Base-by-base conservation (phyloP, 768 basidiomycete species). In the Macrolepiota albuminosa region DNA sequence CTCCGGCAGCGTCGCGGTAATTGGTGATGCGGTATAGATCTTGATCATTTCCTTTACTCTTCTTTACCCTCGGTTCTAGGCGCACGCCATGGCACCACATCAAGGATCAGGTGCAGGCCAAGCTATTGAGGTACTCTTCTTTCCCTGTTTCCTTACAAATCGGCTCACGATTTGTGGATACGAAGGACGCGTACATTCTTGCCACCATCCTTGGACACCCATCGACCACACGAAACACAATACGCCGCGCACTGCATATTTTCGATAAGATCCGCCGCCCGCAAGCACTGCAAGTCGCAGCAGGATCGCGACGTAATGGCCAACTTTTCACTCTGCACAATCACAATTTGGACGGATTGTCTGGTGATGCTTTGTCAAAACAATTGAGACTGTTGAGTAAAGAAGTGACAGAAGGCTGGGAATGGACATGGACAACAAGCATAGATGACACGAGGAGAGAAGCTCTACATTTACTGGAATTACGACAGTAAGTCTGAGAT, bases 31-130 rank as follows among this genome's bases (percentile, higher is more conserved):
- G 4, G 87, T 72, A 75, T 73, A 66, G 36, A 51, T 4, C 37
- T 18, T 43, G 33, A 42, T 2, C 6, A 39, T 49, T 45, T n/a
- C 14, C 9, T 9, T 42, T 43, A 4, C 5, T 18, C 36, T 21
- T 31, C 52, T 56, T 18, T 55, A 26, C 4, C 49, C 13, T n/a
- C 13, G 21, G 8, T 34, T 9, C 14, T 47, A 78, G 79, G 81
- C 82, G 8, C 83, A 84, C 64, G 82, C 81, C 0, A 81, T 80
- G 76, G 68, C 72, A 4, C 82, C 84, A 11, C 79, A 81, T 70
- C 79, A 82, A 70, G 84, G 83, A 33, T 79, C 83, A 9, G 83
- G 83, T 37, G 84, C 84, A 11, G 84, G 82, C 14, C 82, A 82
- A 62, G 83, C 83, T 6, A 77, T 84, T 57, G 84, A 85, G 73